phyloP scores from a whole-genome alignment of 495 filamentous ascomycete genomes.

The Talaromyces liani region DNA sequence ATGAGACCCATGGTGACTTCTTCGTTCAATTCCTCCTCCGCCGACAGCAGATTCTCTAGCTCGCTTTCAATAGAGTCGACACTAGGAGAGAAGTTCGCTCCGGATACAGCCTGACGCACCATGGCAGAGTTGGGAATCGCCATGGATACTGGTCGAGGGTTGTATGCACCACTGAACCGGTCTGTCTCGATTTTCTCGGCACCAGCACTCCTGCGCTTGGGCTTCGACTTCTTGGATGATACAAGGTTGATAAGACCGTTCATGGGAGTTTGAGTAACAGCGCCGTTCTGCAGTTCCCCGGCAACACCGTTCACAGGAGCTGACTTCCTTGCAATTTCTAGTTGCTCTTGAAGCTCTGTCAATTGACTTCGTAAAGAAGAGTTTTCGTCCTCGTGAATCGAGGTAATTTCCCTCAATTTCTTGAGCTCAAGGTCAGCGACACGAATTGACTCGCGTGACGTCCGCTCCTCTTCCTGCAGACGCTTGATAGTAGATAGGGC shows the following conservation, averaged over 20 bases:
- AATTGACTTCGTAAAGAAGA: constrained; percentile 77
- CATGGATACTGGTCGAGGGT: constrained; percentile 94
- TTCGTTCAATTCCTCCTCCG: constrained; percentile 91
- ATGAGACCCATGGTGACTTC: constrained; percentile 95
- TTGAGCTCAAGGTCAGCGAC: constrained; percentile 71
- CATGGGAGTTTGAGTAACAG: constrained; percentile 42
- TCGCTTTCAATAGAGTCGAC: constrained; percentile 87
- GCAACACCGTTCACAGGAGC: constrained; percentile 44
- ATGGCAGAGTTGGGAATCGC: constrained; percentile 58
- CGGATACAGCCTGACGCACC: constrained; percentile 58
- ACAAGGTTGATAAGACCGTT: constrained; percentile 93
- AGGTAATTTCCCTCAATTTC: constrained; percentile 58
- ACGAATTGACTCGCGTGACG: constrained; percentile 69
- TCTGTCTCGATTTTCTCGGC: constrained; percentile 77
- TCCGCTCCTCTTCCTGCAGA: constrained; percentile 85
- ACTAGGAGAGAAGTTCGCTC: constrained; percentile 65
- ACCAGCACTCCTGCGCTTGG: constrained; percentile 89
- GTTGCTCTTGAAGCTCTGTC: constrained; percentile 80
- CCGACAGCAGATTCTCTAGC: constrained; percentile 84
- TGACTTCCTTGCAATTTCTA: constrained; percentile 74
- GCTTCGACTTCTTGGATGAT: constrained; percentile 95
- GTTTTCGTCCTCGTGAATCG: constrained; percentile 74
- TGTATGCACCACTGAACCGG: constrained; percentile 84
- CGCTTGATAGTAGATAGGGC: constrained; percentile 81
- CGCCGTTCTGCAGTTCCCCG: constrained; percentile 69